phyloP scores from a whole-genome alignment of 1,284 basidiomycete species.

The Agroathelia rolfsii region DNA sequence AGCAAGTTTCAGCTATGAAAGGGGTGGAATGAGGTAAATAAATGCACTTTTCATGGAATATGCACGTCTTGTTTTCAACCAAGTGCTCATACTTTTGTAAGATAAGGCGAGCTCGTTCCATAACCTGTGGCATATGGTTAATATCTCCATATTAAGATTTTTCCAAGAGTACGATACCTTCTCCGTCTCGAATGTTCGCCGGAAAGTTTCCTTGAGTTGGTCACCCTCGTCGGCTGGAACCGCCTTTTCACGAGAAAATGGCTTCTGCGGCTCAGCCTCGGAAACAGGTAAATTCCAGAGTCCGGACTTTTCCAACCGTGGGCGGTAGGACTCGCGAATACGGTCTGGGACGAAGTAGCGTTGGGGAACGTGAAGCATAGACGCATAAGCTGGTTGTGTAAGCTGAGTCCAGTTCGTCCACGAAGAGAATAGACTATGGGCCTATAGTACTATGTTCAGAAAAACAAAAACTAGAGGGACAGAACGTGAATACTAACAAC shows the following conservation, averaged over 20 bases:
- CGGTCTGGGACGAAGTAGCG: constrained; percentile 62
- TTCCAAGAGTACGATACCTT: constrained; percentile 31
- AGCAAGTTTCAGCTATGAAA: constrained; percentile 3
- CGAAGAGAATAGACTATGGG: constrained; percentile 52
- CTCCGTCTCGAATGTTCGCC: constrained; percentile 51
- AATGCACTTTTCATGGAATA: constrained; percentile 37
- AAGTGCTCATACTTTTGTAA: constrained; percentile 51
- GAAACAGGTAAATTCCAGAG: constrained; percentile 45
- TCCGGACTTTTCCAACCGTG: constrained; percentile 50
- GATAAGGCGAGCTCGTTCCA: constrained; percentile 45
- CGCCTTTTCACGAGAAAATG: constrained; percentile 22
- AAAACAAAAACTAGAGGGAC: too few relatives aligned
- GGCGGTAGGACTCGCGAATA: constrained; percentile 43
- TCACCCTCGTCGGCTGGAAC: too few relatives aligned
- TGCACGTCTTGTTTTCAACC: constrained; percentile 39
- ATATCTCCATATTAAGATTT: neutral
- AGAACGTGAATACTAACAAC: constrained; percentile 48
- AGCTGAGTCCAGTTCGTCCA: constrained; percentile 51
- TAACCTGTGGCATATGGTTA: constrained; percentile 41
- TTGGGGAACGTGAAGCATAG: constrained; percentile 54
- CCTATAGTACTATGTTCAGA: constrained; percentile 20
- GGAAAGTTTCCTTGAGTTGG: constrained; percentile 31
- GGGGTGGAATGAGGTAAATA: neutral
- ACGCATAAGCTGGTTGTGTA: constrained; percentile 42
- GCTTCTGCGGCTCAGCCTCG: constrained; percentile 32